A percentile compares a stretch with the other conserved stretches of the same genome.
phyloP scores from a whole-genome alignment of 371 early-diverging fungal species.

The Mortierella sp. region DNA sequence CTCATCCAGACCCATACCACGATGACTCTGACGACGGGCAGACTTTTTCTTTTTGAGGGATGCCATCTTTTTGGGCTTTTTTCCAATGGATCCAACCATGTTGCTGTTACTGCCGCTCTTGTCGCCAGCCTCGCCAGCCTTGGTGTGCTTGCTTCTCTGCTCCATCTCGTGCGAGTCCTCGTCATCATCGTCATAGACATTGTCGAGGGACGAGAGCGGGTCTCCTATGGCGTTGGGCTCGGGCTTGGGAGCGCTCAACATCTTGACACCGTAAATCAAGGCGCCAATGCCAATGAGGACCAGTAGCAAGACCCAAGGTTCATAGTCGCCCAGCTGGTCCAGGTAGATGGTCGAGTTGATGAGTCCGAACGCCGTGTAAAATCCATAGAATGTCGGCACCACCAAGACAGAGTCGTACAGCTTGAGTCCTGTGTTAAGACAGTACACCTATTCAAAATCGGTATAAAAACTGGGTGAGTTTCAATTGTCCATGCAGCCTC shows the following conservation, averaged over 20 bases:
- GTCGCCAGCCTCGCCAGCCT: constrained; percentile 10
- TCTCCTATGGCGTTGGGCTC: constrained; percentile 55
- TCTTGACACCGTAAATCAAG: constrained; percentile 68
- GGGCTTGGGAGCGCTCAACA: constrained; percentile 69
- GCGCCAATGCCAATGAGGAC: constrained; percentile 71
- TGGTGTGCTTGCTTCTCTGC: constrained; percentile 31
- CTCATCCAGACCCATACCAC: constrained; percentile 25
- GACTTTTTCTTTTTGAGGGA: constrained; percentile 36
- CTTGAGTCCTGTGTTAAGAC: constrained; percentile 76
- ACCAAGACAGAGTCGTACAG: constrained; percentile 76
- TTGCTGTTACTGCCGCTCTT: constrained; percentile 5
- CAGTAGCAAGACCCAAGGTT: constrained; percentile 70
- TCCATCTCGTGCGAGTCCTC: constrained; percentile 47
- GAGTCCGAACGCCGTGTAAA: constrained; percentile 75
- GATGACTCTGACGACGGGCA: constrained; percentile 26
- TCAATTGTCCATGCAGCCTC: neutral
- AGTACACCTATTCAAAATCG: constrained; percentile 66
- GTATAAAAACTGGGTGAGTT: neutral
- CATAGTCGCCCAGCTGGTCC: constrained; percentile 68
- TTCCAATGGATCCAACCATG: neutral
- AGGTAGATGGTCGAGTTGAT: constrained; percentile 78
- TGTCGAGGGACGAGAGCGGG: constrained; percentile 25
- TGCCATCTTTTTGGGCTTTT: constrained; percentile 12
- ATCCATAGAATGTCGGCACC: constrained; percentile 80
- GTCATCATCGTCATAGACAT: constrained; percentile 41